Conservation (phyloP, 768 basidiomycete species). For the Nevesoporus exiguus region DNA sequence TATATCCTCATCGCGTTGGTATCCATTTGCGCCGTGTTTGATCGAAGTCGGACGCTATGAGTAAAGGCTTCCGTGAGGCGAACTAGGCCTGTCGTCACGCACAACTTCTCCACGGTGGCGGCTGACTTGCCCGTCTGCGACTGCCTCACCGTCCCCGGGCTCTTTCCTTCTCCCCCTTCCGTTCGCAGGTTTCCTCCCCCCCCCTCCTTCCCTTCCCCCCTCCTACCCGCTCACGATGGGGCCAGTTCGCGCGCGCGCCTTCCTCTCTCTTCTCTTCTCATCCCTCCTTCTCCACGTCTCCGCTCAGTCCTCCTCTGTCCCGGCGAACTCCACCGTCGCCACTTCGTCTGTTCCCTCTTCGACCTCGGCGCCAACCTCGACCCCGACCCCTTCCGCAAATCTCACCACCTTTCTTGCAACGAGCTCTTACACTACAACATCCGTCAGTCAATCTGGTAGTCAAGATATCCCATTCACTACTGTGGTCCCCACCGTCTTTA, state of each 20-base stretch:
- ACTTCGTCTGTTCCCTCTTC: background rate
- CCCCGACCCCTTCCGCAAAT: slow-evolving; percentile 20
- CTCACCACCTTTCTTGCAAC: slow-evolving; percentile 56
- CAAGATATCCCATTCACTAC: slow-evolving; percentile 50
- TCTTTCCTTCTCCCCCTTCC: background rate
- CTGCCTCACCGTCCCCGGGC: slow-evolving; percentile 6
- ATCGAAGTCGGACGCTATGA: background rate
- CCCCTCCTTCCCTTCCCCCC: background rate
- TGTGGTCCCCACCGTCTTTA: slow-evolving; percentile 56
- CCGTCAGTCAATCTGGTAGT: slow-evolving; percentile 44
- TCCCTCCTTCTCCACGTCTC: slow-evolving; percentile 31
- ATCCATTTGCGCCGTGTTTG: background rate
- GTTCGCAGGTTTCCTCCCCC: background rate
- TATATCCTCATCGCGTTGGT: background rate
- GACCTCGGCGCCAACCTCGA: background rate
- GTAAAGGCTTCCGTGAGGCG: background rate
- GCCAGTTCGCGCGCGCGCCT: background rate
- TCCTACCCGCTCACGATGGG: slow-evolving; percentile 13
- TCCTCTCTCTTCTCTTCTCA: slow-evolving; percentile 26
- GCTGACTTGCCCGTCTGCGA: slow-evolving; percentile 25
- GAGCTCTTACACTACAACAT: slow-evolving; percentile 48
- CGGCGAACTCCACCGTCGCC: slow-evolving; percentile 19
- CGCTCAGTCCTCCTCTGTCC: slow-evolving; percentile 36
- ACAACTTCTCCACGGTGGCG: slow-evolving; percentile 18
- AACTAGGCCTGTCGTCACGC: slow-evolving; percentile 12